These are phyloP conservation scores for Fusarium oligoseptatum DNA, from an alignment of 2,329 filamentous ascomycete genomes.

Conservation along the genomic window DNA sequence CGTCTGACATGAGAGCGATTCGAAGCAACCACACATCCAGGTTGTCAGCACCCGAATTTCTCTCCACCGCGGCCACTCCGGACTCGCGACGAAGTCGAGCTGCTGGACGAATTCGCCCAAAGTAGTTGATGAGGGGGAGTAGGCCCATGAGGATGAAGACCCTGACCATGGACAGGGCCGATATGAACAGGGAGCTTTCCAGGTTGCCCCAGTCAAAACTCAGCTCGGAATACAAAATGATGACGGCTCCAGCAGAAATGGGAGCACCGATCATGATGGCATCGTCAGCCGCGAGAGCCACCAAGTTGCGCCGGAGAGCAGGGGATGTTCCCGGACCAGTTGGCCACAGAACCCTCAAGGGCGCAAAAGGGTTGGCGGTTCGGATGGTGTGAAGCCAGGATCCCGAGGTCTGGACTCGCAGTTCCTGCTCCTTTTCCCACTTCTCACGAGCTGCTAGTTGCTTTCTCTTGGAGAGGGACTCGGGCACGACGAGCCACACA, in stretches of 20 bases:
- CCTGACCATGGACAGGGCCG: conserved; percentile 80
- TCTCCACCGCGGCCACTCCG: conserved; percentile 56
- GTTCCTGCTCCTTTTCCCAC: conserved; percentile 62
- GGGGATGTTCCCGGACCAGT: conserved; percentile 70
- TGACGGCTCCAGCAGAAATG: conserved; percentile 84
- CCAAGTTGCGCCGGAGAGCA: conserved; percentile 81
- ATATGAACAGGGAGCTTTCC: conserved; percentile 85
- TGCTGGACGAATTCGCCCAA: conserved; percentile 73
- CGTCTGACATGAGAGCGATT: conserved; percentile 79
- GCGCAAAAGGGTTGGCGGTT: conserved; percentile 77
- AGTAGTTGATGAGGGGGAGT: conserved; percentile 81
- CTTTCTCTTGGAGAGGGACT: conserved; percentile 82
- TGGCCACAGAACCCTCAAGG: conserved; percentile 83
- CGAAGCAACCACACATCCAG: conserved; percentile 86
- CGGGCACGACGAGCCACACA: conserved; percentile 79
- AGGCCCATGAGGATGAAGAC: conserved; percentile 81
- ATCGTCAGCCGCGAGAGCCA: conserved; percentile 84
- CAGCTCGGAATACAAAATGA: conserved; percentile 85
- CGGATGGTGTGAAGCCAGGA: conserved; percentile 53
- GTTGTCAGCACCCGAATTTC: conserved; percentile 77
- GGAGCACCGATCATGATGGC: conserved; percentile 84
- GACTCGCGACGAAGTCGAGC: conserved; percentile 56
- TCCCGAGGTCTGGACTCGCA: conserved; percentile 46
- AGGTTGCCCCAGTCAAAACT: conserved; percentile 86
- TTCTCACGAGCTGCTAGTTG: conserved; percentile 80